Percentiles rank a stretch among this genome's conserved stretches.
These are phyloP conservation scores for Aureobasidium lini DNA, from an alignment of 2,329 filamentous ascomycete genomes.

Conservation along the genomic window DNA sequence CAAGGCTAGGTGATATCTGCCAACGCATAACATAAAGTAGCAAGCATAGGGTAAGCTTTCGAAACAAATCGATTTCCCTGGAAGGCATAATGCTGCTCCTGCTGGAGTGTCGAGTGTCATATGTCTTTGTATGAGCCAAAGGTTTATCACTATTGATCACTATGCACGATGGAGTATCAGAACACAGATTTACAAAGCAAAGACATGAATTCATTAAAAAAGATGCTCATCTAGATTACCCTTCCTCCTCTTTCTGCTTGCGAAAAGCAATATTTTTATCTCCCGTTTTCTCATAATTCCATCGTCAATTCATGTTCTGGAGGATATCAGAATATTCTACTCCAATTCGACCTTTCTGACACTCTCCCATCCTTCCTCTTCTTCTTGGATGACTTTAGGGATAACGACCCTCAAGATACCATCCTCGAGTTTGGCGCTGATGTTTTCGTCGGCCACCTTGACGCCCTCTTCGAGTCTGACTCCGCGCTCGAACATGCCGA, in stretches of 20 bases:
- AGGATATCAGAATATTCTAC: conserved; percentile 26
- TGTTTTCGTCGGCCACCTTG: conserved; percentile 56
- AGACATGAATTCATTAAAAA: neutral
- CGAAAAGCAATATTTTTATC: neutral
- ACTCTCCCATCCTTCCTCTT: conserved; percentile 55
- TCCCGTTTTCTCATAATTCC: neutral
- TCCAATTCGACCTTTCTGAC: conserved; percentile 46
- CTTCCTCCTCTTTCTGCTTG: conserved; percentile 7
- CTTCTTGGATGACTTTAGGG: conserved; percentile 60
- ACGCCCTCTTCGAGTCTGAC: conserved; percentile 49
- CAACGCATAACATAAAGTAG: too few species aligned
- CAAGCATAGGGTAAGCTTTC: too few species aligned
- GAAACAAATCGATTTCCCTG: too few species aligned
- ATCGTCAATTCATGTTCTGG: neutral
- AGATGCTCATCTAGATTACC: neutral
- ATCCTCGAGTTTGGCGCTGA: conserved; percentile 70
- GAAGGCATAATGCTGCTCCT: too few species aligned
- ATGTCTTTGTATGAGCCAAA: too few species aligned
- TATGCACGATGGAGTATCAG: neutral
- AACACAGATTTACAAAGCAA: neutral
- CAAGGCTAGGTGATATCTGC: too few species aligned
- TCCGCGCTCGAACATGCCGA: conserved; percentile 67
- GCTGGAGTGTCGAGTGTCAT: too few species aligned
- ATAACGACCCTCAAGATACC: conserved; percentile 71
- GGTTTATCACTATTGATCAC: neutral